A percentile compares a stretch with the other conserved stretches of the same genome.
Evolutionary conservation across 2,329 filamentous ascomycete species (phyloP).

Genomic region (Tolypocladium album): DNA sequence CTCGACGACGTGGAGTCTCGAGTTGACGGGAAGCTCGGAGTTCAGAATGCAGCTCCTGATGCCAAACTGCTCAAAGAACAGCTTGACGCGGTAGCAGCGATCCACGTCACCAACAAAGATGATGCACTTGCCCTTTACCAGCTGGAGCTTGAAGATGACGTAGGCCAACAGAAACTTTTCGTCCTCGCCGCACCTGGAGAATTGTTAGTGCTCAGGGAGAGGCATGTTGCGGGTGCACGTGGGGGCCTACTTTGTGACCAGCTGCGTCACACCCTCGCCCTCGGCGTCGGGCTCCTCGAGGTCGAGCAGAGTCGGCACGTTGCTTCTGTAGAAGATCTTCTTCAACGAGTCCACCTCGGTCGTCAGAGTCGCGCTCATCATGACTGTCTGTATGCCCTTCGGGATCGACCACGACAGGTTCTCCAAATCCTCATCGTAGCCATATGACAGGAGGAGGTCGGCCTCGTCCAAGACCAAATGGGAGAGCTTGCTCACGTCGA

Average conservation of each 20-base stretch:
- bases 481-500: slow-evolving; percentile 60
- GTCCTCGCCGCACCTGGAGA: slow-evolving; percentile 70
- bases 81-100: slow-evolving; percentile 78
- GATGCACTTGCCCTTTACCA: slow-evolving; percentile 82
- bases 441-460: slow-evolving; percentile 86
- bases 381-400: slow-evolving; percentile 75
- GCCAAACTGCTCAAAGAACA: slow-evolving; percentile 95
- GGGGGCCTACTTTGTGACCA: slow-evolving; percentile 57
- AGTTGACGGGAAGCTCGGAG: slow-evolving; percentile 88
- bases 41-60: slow-evolving; percentile 91
- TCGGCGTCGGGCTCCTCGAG: slow-evolving; percentile 74
- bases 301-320: slow-evolving; percentile 65
- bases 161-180: slow-evolving; percentile 93
- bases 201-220: slow-evolving; percentile 5
- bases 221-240: not conserved
- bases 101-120: slow-evolving; percentile 74
- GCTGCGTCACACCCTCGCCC: slow-evolving; percentile 71
- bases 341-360: slow-evolving; percentile 80
- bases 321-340: slow-evolving; percentile 62
- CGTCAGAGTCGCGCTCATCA: slow-evolving; percentile 90
- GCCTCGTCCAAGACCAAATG: slow-evolving; percentile 89
- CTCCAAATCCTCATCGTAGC: slow-evolving; percentile 83
- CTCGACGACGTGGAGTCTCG: slow-evolving; percentile 85
- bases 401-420: slow-evolving; percentile 69
- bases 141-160: slow-evolving; percentile 87